These are phyloP conservation scores for Leccinum longicurvipes DNA, from an alignment of 768 basidiomycete genomes.

Conservation along the genomic window DNA sequence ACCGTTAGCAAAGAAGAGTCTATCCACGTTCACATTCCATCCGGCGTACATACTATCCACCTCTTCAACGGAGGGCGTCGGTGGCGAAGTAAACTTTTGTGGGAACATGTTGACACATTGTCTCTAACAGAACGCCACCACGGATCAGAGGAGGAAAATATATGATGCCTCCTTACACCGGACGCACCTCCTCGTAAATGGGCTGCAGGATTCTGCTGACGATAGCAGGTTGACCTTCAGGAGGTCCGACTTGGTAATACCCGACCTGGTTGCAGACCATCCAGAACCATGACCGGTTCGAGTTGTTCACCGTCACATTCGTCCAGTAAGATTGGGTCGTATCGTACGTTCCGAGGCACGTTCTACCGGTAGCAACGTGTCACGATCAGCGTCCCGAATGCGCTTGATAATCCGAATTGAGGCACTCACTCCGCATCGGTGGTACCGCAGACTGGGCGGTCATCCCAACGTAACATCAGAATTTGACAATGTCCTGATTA, in stretches of 20 bases:
- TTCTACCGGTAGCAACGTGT: slow-evolving; percentile 5
- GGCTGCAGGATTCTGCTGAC: neutral
- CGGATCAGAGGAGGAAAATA: neutral
- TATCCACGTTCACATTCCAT: neutral
- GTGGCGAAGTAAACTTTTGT: neutral
- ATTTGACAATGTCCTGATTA: neutral
- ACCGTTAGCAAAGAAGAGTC: neutral
- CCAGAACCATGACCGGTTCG: slow-evolving; percentile 65
- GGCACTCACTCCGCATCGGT: slow-evolving; percentile 40
- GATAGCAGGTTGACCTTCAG: slow-evolving; percentile 8
- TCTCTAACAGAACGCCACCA: neutral
- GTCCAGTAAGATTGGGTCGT: slow-evolving; percentile 45
- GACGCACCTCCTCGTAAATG: neutral
- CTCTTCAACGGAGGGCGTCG: neutral
- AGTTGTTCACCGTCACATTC: slow-evolving; percentile 52
- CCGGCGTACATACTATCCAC: neutral
- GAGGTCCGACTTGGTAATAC: slow-evolving; percentile 41
- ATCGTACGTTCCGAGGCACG: slow-evolving; percentile 43
- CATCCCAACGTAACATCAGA: neutral
- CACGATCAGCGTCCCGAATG: neutral
- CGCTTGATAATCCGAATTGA: neutral
- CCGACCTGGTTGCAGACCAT: slow-evolving; percentile 75
- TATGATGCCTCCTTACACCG: neutral
- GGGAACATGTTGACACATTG: neutral
- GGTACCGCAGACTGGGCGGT: slow-evolving; percentile 41